Base-by-base conservation (phyloP, 2,329 filamentous ascomycete species). In the Trichoderma sp. region DNA sequence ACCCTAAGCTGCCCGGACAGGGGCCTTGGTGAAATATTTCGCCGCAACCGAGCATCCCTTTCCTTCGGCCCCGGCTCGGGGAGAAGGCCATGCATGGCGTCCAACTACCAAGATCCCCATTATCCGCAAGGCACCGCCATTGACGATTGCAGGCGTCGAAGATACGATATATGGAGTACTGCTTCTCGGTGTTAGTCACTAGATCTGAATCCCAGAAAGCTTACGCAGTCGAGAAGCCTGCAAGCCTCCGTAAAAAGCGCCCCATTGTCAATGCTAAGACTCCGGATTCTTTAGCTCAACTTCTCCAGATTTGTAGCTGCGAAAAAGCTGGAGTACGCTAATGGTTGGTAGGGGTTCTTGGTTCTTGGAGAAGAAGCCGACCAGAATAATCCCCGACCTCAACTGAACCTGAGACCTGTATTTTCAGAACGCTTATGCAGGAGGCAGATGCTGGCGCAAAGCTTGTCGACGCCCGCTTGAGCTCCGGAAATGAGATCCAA, bases 401-500 rank as follows among this genome's bases (percentile, higher is more conserved):
- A 52, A 63, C 60, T 63, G 60, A 63, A 55, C 50, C 60, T 63
- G 50, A 55, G 19, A 63, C 60, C 28, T 45, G 28, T 50, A 55
- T 34, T 28, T 15, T 6, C 21, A 43, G 14, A 24, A 14, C 24
- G 50, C 47, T 45, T 63, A 54, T 63, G 50, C 60, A 63, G 50
- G 60, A 55, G 50, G 34, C 9, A 63, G 28, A 6, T 19, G 39
- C 41, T 39, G 60, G 60, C 28, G 50, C 41, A 63, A 63, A 63
- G 60, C 45, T 55, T 63, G 52, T 55, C 50, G 39, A 55, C 14
- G 24, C 43, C 24, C n/a, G 3, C 15, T 30, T 19, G 15, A 43
- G 39, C 17, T 50, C 17, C 44, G 34, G 45, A 15, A 48, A 10
- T 14, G 10, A 14, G 34, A 14, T 39, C 12, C 34, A 39, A 12